These are phyloP conservation scores for barley (Hordeum vulgare) DNA, from an alignment of 176 grass and related monocot genomes.

Conservation along the genomic window DNA sequence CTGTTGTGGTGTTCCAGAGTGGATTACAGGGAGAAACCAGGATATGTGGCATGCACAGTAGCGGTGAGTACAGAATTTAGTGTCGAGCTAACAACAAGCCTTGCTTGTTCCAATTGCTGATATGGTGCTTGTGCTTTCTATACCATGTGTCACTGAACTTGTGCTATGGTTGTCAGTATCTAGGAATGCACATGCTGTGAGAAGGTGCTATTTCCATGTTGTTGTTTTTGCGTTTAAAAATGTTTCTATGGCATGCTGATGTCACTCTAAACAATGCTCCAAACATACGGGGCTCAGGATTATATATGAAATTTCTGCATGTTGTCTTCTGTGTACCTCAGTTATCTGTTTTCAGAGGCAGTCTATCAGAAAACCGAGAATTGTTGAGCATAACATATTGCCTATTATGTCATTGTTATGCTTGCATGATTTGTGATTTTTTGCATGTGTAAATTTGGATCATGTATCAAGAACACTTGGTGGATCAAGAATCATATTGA, in stretches of 20 bases:
- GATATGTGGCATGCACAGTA: constrained; percentile 68
- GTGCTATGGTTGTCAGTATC: not conserved
- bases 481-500: not conserved
- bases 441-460: not conserved
- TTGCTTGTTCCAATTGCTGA: not conserved
- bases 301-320: not conserved
- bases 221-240: not conserved
- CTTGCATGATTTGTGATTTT: not conserved
- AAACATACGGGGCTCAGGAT: not conserved
- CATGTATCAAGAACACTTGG: not conserved
- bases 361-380: not conserved
- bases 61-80: constrained; percentile 48
- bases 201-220: not conserved
- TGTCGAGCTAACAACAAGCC: not conserved
- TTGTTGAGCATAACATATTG: not conserved
- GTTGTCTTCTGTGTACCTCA: not conserved
- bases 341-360: not conserved
- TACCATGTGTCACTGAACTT: not conserved
- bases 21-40: constrained; percentile 79
- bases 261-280: constrained; percentile 1
- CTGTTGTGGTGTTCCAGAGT: constrained; percentile 55
- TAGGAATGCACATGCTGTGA: not conserved
- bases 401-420: not conserved
- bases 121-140: not conserved
- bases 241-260: not conserved